Conservation (phyloP, 1,284 basidiomycete species). For the Schizophyllum commune region DNA sequence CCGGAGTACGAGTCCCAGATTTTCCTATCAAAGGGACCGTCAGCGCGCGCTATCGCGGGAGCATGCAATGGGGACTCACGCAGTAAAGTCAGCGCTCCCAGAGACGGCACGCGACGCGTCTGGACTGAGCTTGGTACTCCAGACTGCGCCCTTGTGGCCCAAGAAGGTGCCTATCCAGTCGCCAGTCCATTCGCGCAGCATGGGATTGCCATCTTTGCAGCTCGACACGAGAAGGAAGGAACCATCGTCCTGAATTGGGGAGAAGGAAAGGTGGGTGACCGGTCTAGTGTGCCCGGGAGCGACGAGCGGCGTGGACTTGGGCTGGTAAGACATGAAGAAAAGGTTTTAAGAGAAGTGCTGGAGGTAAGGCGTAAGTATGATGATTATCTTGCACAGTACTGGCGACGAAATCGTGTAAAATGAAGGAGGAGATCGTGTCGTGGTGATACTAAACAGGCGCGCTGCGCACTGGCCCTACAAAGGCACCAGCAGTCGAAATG, state of each 20-base stretch:
- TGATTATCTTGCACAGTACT: background rate
- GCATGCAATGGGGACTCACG: conserved; percentile 47
- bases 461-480: conserved; percentile 10
- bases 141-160: conserved; percentile 98
- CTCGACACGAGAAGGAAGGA: conserved; percentile 86
- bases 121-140: conserved; percentile 90
- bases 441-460: conserved; percentile 9
- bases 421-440: conserved; percentile 7
- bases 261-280: conserved; percentile 92
- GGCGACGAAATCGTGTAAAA: background rate
- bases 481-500: background rate
- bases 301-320: conserved; percentile 68
- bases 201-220: conserved; percentile 96
- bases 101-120: conserved; percentile 85
- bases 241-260: conserved; percentile 73
- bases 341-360: background rate
- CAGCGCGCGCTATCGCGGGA: background rate
- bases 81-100: conserved; percentile 96
- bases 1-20: conserved; percentile 97
- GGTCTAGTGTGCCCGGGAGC: conserved; percentile 80
- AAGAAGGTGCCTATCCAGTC: conserved; percentile 99
- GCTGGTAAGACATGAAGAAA: conserved; percentile 42
- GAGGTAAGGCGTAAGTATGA: background rate
- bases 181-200: conserved; percentile 94
- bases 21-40: conserved; percentile 51